A percentile compares a stretch with the other conserved stretches of the same genome.
These are phyloP conservation scores for Populus tremula DNA, from an alignment of 345 rosid species.

Conservation along the genomic window DNA sequence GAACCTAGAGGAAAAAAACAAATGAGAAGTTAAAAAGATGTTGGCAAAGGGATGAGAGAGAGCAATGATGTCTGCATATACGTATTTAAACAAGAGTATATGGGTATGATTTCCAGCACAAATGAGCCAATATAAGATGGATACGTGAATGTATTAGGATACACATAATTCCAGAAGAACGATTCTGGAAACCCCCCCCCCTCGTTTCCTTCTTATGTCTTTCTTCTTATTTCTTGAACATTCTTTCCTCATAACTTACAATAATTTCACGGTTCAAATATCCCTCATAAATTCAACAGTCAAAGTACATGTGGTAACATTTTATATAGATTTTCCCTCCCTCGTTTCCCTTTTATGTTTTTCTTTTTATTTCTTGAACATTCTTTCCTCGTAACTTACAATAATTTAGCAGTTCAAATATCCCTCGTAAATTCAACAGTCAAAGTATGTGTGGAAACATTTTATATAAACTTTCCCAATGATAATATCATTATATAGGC, in stretches of 20 bases:
- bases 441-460: background rate
- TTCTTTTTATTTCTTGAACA: background rate
- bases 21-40: background rate
- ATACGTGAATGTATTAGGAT: background rate
- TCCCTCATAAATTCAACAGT: background rate
- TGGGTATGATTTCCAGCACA: background rate
- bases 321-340: background rate
- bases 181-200: background rate
- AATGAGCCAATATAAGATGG: background rate
- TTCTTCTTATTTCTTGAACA: background rate
- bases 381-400: background rate
- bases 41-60: background rate
- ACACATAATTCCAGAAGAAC: background rate
- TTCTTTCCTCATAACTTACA: background rate
- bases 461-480: background rate
- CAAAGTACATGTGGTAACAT: background rate
- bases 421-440: background rate
- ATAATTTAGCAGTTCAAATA: background rate
- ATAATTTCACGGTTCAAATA: background rate
- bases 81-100: no score
- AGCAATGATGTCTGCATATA: background rate
- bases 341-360: background rate
- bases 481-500: background rate
- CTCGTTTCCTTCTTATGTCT: background rate
- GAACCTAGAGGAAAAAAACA: constrained; percentile 44